Percentiles rank a stretch among this genome's conserved stretches.
Evolutionary conservation across 345 rosid genomes (phyloP).

Genomic region (Ceriops zippeliana): DNA sequence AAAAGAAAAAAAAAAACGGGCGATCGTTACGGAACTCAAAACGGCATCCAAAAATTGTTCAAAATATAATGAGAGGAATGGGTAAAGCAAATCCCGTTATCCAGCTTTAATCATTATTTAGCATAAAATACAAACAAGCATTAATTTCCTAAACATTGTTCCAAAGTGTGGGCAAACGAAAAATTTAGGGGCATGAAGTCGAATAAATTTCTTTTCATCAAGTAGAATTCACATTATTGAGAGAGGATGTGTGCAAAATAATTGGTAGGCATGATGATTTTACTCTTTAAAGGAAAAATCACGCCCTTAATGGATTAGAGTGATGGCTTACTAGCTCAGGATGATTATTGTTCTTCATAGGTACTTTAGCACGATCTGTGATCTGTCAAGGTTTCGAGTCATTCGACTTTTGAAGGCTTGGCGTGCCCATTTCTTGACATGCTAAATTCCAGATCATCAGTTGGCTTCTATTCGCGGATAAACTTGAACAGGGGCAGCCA

Average conservation of each 20-base stretch:
- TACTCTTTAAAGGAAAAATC: conserved; percentile 9
- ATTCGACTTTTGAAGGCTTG: conserved; percentile 13
- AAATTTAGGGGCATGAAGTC: too few relatives aligned
- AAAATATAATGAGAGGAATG: not conserved
- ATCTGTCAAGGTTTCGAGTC: too few relatives aligned
- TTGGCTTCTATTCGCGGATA: conserved; percentile 15
- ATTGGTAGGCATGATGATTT: conserved; percentile 17
- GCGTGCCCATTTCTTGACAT: conserved; percentile 21
- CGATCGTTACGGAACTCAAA: too few relatives aligned
- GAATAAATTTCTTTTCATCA: not conserved
- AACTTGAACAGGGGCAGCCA: not conserved
- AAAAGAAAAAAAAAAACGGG: not conserved
- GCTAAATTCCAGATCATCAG: not conserved
- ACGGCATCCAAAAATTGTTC: not conserved
- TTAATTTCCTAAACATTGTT: too few relatives aligned
- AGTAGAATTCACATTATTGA: conserved; percentile 12
- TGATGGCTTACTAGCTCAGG: conserved; percentile 9
- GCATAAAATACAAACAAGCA: not conserved
- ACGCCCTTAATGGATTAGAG: not conserved
- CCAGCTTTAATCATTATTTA: conserved; percentile 13
- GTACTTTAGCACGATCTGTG: too few relatives aligned
- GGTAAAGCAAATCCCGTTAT: too few relatives aligned
- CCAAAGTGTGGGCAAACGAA: too few relatives aligned
- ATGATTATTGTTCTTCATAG: conserved; percentile 23
- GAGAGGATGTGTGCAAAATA: not conserved